A percentile compares a stretch with the other conserved stretches of the same genome.
Evolutionary conservation across 129 eudicot genomes (phyloP).

Genomic region (Solidago caesia): DNA sequence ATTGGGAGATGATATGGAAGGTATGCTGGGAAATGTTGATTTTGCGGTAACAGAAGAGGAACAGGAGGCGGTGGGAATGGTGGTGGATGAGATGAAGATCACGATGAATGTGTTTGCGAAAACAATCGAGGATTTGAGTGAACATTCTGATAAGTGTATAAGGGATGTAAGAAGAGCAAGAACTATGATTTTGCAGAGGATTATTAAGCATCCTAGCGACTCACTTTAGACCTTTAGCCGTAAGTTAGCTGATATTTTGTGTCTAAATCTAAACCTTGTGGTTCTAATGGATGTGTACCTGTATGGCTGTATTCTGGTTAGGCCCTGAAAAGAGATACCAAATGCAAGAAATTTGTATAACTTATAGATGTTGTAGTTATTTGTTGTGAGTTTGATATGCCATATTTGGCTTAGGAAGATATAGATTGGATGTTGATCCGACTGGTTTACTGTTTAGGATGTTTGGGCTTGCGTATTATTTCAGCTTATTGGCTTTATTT

Average conservation of each 20-base stretch:
- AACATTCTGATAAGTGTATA: slow-evolving; percentile 9
- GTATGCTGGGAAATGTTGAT: background rate
- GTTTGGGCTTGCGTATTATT: background rate
- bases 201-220: slow-evolving; percentile 13
- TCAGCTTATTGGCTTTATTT: too few species aligned
- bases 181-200: slow-evolving; percentile 9
- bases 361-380: background rate
- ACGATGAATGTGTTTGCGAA: slow-evolving; percentile 6
- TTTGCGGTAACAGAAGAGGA: background rate
- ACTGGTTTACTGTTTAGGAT: background rate
- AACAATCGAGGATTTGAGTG: slow-evolving; percentile 9
- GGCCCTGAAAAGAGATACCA: background rate
- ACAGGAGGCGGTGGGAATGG: background rate
- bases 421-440: background rate
- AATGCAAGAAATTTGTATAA: background rate
- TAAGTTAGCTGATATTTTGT: background rate
- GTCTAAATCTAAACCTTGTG: background rate
- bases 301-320: background rate
- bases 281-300: background rate
- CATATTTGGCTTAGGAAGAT: background rate
- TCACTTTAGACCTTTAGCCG: background rate
- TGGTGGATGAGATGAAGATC: slow-evolving; percentile 9
- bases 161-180: slow-evolving; percentile 12
- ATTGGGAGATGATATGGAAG: background rate
- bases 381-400: background rate